Conservation (phyloP, 495 filamentous ascomycete genomes). For the Echria macrotheca region DNA sequence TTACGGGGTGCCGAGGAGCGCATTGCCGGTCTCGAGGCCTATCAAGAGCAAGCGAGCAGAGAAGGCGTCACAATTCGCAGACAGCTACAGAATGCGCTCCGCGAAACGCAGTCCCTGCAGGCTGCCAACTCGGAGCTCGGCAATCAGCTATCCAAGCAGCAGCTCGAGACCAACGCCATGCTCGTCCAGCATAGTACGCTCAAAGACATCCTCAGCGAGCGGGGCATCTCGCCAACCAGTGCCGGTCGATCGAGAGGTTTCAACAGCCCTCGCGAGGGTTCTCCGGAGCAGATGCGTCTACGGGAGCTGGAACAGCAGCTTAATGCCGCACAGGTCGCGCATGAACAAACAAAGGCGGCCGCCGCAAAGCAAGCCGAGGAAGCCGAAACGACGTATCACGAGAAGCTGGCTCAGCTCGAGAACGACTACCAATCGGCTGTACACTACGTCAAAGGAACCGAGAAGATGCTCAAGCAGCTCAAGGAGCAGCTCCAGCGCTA, state of each 20-base stretch:
- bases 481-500: slow-evolving; percentile 90
- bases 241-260: slow-evolving; percentile 42
- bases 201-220: slow-evolving; percentile 85
- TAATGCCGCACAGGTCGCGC: slow-evolving; percentile 66
- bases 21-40: slow-evolving; percentile 91
- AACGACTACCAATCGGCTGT: slow-evolving; percentile 98
- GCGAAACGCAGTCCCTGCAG: slow-evolving; percentile 71
- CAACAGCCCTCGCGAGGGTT: slow-evolving; percentile 62
- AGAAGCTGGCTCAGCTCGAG: slow-evolving; percentile 87
- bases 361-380: slow-evolving; percentile 78
- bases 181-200: slow-evolving; percentile 86
- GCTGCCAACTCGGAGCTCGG: slow-evolving; percentile 73
- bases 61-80: slow-evolving; percentile 84
- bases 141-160: slow-evolving; percentile 70
- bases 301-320: slow-evolving; percentile 89
- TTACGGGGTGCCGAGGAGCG: slow-evolving; percentile 89
- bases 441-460: slow-evolving; percentile 98
- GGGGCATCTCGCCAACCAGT: slow-evolving; percentile 66
- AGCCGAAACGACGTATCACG: slow-evolving; percentile 75
- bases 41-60: slow-evolving; percentile 92
- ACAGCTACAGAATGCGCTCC: slow-evolving; percentile 77
- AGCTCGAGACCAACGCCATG: slow-evolving; percentile 84
- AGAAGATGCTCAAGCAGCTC: slow-evolving; percentile 98
- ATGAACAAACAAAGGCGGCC: slow-evolving; percentile 72
- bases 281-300: slow-evolving; percentile 75